Evolutionary conservation across 1,284 basidiomycete genomes (phyloP).

Genomic region (Cutaneotrichosporon cavernicola): DNA sequence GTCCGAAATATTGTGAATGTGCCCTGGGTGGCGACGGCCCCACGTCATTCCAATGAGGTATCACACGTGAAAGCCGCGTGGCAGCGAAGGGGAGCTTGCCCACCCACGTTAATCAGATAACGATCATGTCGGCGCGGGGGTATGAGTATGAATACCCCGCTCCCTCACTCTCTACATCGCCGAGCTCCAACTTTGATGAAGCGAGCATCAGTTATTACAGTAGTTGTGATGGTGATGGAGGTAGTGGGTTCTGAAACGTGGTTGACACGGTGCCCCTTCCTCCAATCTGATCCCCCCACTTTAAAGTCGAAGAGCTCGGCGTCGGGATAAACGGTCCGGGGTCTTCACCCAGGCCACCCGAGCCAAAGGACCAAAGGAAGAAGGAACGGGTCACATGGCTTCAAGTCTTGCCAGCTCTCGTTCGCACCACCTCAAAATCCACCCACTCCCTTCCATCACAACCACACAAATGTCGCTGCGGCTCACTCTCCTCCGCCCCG

Average conservation of each 20-base stretch:
- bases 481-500: constrained; percentile 2
- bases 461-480: constrained; percentile 4
- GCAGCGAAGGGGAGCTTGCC: not conserved
- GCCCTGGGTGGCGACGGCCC: not conserved
- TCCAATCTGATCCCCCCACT: not conserved
- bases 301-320: not conserved
- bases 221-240: not conserved
- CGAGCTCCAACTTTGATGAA: not conserved
- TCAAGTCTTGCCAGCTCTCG: too few relatives aligned
- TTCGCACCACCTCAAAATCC: not conserved
- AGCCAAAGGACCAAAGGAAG: too few relatives aligned
- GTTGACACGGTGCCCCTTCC: not conserved
- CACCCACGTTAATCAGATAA: not conserved
- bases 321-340: not conserved
- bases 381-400: too few relatives aligned
- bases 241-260: not conserved
- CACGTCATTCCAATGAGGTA: not conserved
- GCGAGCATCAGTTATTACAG: not conserved
- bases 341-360: too few relatives aligned
- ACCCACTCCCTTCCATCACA: not conserved
- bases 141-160: too few relatives aligned
- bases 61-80: not conserved
- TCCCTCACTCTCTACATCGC: too few relatives aligned
- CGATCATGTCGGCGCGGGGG: not conserved
- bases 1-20: constrained; percentile 3